Conservation (phyloP, 192 early-diverging fungal genomes). For the Coemansia pectinata region DNA sequence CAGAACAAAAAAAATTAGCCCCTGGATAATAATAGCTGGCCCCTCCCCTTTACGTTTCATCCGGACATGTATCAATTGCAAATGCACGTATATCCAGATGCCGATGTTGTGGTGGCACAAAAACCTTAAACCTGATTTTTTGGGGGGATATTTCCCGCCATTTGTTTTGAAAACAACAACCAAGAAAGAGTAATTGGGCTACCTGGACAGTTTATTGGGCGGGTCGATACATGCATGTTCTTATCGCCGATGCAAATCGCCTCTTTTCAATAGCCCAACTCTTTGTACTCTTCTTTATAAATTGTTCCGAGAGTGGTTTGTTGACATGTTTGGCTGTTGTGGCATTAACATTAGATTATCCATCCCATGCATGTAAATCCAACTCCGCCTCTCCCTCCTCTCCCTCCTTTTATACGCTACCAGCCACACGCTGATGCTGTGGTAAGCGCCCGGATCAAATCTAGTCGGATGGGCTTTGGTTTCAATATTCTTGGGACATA, state of each 20-base stretch:
- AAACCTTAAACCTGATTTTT: constrained; percentile 5
- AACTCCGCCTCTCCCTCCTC: constrained; percentile 1
- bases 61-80: neutral
- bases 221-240: neutral
- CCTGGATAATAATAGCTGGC: constrained; percentile 2
- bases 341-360: neutral
- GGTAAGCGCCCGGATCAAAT: neutral
- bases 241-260: constrained; percentile 4
- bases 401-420: neutral
- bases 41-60: neutral
- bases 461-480: neutral
- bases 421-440: neutral
- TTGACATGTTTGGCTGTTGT: constrained; percentile 1
- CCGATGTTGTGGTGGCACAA: neutral
- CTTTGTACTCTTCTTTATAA: neutral
- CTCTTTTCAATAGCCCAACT: neutral
- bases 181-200: neutral
- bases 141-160: neutral
- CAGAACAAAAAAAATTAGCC: neutral
- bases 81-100: neutral
- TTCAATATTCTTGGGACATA: neutral
- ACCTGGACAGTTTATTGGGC: neutral
- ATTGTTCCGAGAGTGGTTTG: neutral
- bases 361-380: neutral
- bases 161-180: constrained; percentile 4